These are phyloP conservation scores for Lactarius akahatsu DNA, from an alignment of 768 basidiomycete genomes.

Conservation along the genomic window DNA sequence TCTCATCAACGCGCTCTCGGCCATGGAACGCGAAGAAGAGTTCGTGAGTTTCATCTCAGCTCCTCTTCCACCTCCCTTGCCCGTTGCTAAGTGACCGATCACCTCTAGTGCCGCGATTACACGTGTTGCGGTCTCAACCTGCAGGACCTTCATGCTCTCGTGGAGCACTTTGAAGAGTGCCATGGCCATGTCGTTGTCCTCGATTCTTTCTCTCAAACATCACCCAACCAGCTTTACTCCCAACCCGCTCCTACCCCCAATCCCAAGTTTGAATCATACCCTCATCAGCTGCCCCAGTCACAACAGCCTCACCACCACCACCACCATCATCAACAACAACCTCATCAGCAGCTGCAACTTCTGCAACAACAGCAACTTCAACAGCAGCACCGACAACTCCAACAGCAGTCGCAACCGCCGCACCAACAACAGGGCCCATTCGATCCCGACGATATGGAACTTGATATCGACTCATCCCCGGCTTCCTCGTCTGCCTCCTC, in stretches of 20 bases:
- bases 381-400: constrained; percentile 27
- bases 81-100: constrained; percentile 24
- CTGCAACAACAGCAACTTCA: constrained; percentile 32
- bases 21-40: constrained; percentile 70
- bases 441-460: constrained; percentile 81
- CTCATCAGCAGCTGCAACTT: constrained; percentile 29
- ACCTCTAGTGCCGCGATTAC: constrained; percentile 74
- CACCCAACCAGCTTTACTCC: constrained; percentile 20
- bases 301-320: constrained; percentile 32
- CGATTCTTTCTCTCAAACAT: constrained; percentile 41
- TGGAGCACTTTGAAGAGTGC: constrained; percentile 90
- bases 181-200: constrained; percentile 85
- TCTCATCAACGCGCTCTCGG: constrained; percentile 63
- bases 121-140: constrained; percentile 84
- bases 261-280: constrained; percentile 21
- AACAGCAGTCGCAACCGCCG: constrained; percentile 34
- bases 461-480: constrained; percentile 54
- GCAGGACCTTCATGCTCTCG: constrained; percentile 73
- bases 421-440: constrained; percentile 45
- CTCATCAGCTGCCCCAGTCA: constrained; percentile 10
- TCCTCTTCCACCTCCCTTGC: constrained; percentile 1
- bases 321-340: constrained; percentile 29
- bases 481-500: constrained; percentile 40
- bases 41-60: constrained; percentile 47
- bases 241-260: constrained; percentile 18